Evolutionary conservation across 2,329 filamentous ascomycete genomes (phyloP), one percentile per base, ranked within the genome.

Genomic region (Alternaria sp.): DNA sequence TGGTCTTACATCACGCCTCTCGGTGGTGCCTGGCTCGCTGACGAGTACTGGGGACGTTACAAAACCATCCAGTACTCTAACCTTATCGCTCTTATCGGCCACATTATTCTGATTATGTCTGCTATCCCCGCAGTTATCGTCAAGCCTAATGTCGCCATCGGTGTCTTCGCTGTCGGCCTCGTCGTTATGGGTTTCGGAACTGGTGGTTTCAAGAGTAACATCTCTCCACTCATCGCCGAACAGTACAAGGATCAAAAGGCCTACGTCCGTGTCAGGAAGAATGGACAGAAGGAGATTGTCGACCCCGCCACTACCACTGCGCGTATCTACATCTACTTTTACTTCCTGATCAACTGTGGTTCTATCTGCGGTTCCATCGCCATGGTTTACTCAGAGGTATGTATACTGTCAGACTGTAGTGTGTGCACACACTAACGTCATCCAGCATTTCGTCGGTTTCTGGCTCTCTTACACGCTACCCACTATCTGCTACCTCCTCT

Each of bases 401-500:
- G n/a, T n/a, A n/a, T n/a, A n/a, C n/a, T n/a, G n/a, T 17, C 10
- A 52, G 5, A 25, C 11, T n/a, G 13, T 11, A 15, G 12, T 52
- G 19, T 11, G 15, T 19, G 30, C n/a, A 1, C n/a, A 5, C 21
- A 32, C 28, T 52, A 52, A 52, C 49, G 19, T n/a, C 17, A 13
- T 36, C 6, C 13, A 52, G 36, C 58, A 61, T 32, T 61, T 50
- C 11, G 51, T 57, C 19, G 90, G 91, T 9, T 93, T 92, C 83
- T 93, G 88, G 88, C 84, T 92, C 12, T 86, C 90, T 1, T 93
- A 85, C 81, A 81, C 90, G 12, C 83, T 93, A 10, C 90, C 90
- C 3, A 92, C 90, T 0, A 76, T 83, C 55, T 81, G 91, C 73
- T 90, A 91, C 81, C 81, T 87, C 12, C 49, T 87, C 45, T 88